phyloP scores from a whole-genome alignment of 1,284 basidiomycete species.

The Ustilago bromivora region DNA sequence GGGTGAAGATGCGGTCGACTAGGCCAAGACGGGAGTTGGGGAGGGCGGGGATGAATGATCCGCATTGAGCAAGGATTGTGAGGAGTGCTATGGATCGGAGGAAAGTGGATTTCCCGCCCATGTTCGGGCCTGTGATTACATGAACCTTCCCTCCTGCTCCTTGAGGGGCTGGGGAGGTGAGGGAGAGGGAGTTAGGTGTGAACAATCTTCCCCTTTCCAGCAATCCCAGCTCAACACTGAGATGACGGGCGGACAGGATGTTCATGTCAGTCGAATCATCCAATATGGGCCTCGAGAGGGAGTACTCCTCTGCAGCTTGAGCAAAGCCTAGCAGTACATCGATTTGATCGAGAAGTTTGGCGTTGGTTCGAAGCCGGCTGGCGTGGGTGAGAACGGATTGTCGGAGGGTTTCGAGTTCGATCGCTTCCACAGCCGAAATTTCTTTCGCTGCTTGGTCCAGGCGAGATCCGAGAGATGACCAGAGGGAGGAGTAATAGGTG shows the following conservation, averaged over 20 bases:
- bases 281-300: slow-evolving; percentile 80
- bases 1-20: slow-evolving; percentile 90
- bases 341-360: slow-evolving; percentile 85
- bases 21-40: slow-evolving; percentile 79
- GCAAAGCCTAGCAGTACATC: slow-evolving; percentile 88
- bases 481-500: slow-evolving; percentile 58
- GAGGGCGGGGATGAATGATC: slow-evolving; percentile 91
- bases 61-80: slow-evolving; percentile 89
- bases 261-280: slow-evolving; percentile 74
- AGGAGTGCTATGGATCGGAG: slow-evolving; percentile 92
- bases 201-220: slow-evolving; percentile 72
- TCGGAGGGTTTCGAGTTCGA: slow-evolving; percentile 58
- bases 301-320: slow-evolving; percentile 82
- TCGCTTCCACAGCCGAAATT: slow-evolving; percentile 42
- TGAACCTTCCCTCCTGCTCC: slow-evolving; percentile 71
- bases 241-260: slow-evolving; percentile 86
- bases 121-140: slow-evolving; percentile 94
- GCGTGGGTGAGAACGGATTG: slow-evolving; percentile 42
- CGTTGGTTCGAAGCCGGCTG: slow-evolving; percentile 76
- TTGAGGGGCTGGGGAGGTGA: background rate
- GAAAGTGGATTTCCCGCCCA: slow-evolving; percentile 91
- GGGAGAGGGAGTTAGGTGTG: slow-evolving; percentile 75
- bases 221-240: slow-evolving; percentile 90
- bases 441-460: slow-evolving; percentile 46
- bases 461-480: slow-evolving; percentile 53